These are phyloP conservation scores for Cardamine chenopodiifolia DNA, from an alignment of 345 rosid species.

Conservation along the genomic window DNA sequence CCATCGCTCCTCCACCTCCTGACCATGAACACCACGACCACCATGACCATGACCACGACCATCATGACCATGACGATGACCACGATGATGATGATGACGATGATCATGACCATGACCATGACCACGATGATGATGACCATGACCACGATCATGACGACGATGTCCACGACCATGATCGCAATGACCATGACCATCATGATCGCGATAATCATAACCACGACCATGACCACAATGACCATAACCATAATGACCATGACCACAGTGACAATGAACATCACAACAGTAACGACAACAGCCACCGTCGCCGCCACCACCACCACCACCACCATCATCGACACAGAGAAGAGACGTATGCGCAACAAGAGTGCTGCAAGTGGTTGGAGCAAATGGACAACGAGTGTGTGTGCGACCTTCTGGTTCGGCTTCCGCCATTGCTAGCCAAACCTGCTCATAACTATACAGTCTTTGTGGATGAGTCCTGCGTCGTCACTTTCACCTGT, in stretches of 20 bases:
- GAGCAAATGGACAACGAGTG: constrained; percentile 68
- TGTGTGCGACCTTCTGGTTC: constrained; percentile 74
- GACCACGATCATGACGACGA: not conserved
- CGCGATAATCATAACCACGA: constrained; percentile 3
- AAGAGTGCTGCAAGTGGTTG: constrained; percentile 81
- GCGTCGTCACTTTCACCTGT: constrained; percentile 61
- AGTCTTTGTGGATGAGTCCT: constrained; percentile 52
- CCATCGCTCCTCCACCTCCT: constrained; percentile 31
- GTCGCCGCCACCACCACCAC: constrained; percentile 32
- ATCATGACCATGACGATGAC: not conserved
- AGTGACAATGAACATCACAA: constrained; percentile 4
- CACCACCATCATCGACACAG: constrained; percentile 25
- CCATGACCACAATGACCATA: constrained; percentile 14
- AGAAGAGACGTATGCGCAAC: constrained; percentile 41
- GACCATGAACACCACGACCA: not conserved
- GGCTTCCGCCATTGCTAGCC: constrained; percentile 69
- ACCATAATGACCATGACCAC: not conserved
- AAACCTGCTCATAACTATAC: constrained; percentile 65
- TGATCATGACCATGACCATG: not conserved
- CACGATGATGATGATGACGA: constrained; percentile 15
- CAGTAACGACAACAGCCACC: constrained; percentile 20
- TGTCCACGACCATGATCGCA: not conserved
- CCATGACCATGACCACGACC: not conserved
- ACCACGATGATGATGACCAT: not conserved
- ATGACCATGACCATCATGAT: not conserved